phyloP scores from a whole-genome alignment of 192 early-diverging fungal genomes.

The Gryganskiella cystojenkinii region DNA sequence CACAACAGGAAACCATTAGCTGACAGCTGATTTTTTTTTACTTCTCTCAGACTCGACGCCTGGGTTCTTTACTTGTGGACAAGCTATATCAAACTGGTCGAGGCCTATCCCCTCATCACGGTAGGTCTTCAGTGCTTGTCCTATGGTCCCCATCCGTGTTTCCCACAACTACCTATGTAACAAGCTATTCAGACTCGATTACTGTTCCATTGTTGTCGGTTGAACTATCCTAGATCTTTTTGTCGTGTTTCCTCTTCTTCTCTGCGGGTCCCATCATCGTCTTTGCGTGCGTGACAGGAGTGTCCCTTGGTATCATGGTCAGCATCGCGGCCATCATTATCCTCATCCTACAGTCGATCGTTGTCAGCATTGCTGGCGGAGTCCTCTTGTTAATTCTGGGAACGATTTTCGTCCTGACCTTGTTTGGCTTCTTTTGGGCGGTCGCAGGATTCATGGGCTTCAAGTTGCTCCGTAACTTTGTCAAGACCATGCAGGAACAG shows the following conservation, averaged over 20 bases:
- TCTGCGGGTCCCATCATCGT: slow-evolving; percentile 27
- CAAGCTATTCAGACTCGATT: too few species aligned
- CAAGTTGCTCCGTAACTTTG: slow-evolving; percentile 7
- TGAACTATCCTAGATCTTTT: slow-evolving; percentile 10
- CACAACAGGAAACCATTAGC: background rate
- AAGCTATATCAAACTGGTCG: slow-evolving; percentile 2
- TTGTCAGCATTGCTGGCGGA: slow-evolving; percentile 27
- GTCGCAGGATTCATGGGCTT: slow-evolving; percentile 24
- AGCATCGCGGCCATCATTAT: slow-evolving; percentile 19
- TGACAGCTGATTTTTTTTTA: background rate
- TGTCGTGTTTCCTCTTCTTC: slow-evolving; percentile 16
- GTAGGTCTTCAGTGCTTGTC: background rate
- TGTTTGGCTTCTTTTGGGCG: slow-evolving; percentile 27
- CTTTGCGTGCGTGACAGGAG: slow-evolving; percentile 36
- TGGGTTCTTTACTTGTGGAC: slow-evolving; percentile 3
- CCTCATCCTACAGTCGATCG: slow-evolving; percentile 32
- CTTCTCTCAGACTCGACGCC: slow-evolving; percentile 9
- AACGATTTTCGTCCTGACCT: slow-evolving; percentile 24
- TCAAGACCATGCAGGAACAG: slow-evolving; percentile 4
- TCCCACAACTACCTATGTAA: too few species aligned
- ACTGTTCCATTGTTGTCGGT: background rate
- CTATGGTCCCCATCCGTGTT: background rate
- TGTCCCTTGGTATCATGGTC: slow-evolving; percentile 22
- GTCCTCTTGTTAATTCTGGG: slow-evolving; percentile 33
- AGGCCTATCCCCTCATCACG: slow-evolving; percentile 25